These are phyloP conservation scores for Rheum nobile DNA, from an alignment of 148 eudicot species.

Conservation along the genomic window DNA sequence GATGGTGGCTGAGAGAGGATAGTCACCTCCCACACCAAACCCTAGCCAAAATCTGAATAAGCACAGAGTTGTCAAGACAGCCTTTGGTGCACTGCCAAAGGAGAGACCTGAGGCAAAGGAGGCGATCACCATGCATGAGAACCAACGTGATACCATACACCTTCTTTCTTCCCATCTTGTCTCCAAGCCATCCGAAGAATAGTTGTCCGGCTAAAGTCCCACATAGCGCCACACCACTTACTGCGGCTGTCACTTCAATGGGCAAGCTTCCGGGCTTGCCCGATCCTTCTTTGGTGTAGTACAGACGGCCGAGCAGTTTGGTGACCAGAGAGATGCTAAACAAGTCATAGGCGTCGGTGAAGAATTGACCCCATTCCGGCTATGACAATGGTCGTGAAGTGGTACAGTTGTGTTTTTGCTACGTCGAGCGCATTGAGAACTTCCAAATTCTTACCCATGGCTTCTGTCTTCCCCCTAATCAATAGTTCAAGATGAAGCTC, in stretches of 20 bases:
- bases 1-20: not conserved
- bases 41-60: not conserved
- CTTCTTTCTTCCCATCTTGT: not conserved
- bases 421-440: not conserved
- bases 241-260: not conserved
- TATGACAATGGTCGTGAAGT: not conserved
- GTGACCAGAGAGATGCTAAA: slow-evolving; percentile 1
- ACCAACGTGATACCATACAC: not conserved
- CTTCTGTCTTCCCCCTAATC: not conserved
- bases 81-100: not conserved
- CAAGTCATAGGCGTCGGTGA: not conserved
- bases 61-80: not conserved
- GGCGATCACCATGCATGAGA: not conserved
- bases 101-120: not conserved
- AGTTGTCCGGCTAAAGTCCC: slow-evolving; percentile 2
- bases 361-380: slow-evolving; percentile 7
- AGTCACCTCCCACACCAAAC: not conserved
- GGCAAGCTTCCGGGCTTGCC: slow-evolving; percentile 3
- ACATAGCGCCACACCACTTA: not conserved
- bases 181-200: slow-evolving; percentile 1
- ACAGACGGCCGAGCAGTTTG: not conserved
- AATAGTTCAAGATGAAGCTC: too few species aligned
- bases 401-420: not conserved
- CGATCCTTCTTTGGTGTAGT: not conserved
- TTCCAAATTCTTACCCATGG: not conserved